Evolutionary conservation across 2,329 filamentous ascomycete species (phyloP), one percentile per base, ranked within the genome.

Genomic region (Chaetomium sp.): DNA sequence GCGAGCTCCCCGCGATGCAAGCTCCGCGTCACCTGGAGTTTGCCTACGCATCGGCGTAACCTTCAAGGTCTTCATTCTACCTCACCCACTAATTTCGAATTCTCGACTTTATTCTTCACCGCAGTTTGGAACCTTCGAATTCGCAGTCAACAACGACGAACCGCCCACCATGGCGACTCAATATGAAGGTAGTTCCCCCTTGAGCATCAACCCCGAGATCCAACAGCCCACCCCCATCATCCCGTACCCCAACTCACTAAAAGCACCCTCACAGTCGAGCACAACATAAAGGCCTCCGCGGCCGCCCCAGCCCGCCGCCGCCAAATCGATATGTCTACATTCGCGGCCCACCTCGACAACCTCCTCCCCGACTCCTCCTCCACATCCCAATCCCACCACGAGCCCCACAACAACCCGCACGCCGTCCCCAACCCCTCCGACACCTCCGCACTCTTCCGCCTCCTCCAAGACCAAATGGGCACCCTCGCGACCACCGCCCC

Each of bases 281-380:
- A 86, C 72, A 81, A 80, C 67, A 81, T 86, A 70, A 75, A 78
- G 63, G 68, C 76, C 55, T 46, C 71, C 35, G 61, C 75, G 48
- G 59, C 69, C 5, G 67, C 70, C 32, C 67, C 71, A 49, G 70
- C 72, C 56, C 71, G 72, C 49, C 74, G 75, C 8, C 81, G 83
- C 42, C 79, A 79, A 65, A 71, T 81, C 59, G 81, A 85, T 72
- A 86, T 86, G 83, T 77, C 81, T 52, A 79, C 78, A 59, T 86
- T 85, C 72, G 78, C 72, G 64, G 76, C 79, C 54, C 78, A 81
- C 66, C 78, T 84, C 58, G 71, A 78, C 68, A 76, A 78, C 59
- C 72, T 85, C 65, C 69, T 72, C 60, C 63, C 66, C n/a, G 65
- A 68, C 9, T 36, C 53, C 44, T 3, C 48, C 34, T 32, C 55